Percentiles rank a stretch among this genome's conserved stretches.
Conservation (phyloP, 495 filamentous ascomycete genomes). For the Podospora bellae-mahoneyi region DNA sequence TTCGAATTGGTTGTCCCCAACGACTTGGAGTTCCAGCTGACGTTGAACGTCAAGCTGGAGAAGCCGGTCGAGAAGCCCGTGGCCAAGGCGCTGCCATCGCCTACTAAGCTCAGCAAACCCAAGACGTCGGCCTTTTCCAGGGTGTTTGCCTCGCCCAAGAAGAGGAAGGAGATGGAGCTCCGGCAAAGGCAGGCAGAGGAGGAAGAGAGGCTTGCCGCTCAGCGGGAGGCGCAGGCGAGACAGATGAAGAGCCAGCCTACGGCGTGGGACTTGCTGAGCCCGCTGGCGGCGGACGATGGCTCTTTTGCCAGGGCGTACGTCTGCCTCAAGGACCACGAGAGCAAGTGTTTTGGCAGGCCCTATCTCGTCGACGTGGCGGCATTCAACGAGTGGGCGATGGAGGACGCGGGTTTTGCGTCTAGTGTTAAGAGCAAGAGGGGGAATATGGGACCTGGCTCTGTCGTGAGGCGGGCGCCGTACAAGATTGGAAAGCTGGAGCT, state of each 20-base stretch:
- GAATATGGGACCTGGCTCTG: conserved; percentile 49
- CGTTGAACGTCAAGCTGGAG: conserved; percentile 90
- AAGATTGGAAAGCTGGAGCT: conserved; percentile 90
- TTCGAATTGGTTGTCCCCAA: conserved; percentile 97
- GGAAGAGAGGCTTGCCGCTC: conserved; percentile 60
- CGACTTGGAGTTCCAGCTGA: conserved; percentile 95
- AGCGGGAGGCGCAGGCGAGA: conserved; percentile 63
- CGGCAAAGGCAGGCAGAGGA: conserved; percentile 74
- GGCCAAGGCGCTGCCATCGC: conserved; percentile 43
- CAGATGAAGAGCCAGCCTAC: conserved; percentile 53
- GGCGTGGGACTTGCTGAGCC: conserved; percentile 83
- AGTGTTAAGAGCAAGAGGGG: conserved; percentile 89
- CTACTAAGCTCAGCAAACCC: conserved; percentile 56
- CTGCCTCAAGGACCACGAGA: conserved; percentile 86
- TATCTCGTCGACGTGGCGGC: conserved; percentile 83
- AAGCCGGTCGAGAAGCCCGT: conserved; percentile 58
- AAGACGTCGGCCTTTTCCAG: conserved; percentile 85
- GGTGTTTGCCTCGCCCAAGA: conserved; percentile 90
- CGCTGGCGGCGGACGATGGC: conserved; percentile 82
- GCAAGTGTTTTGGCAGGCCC: conserved; percentile 77
- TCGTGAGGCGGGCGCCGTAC: conserved; percentile 75
- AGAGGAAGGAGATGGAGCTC: conserved; percentile 87
- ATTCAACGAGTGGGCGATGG: conserved; percentile 97
- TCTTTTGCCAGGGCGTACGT: conserved; percentile 92
- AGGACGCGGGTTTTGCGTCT: conserved; percentile 62